phyloP scores from a whole-genome alignment of 768 basidiomycete genomes.

The Leucocoprinus leucothites region DNA sequence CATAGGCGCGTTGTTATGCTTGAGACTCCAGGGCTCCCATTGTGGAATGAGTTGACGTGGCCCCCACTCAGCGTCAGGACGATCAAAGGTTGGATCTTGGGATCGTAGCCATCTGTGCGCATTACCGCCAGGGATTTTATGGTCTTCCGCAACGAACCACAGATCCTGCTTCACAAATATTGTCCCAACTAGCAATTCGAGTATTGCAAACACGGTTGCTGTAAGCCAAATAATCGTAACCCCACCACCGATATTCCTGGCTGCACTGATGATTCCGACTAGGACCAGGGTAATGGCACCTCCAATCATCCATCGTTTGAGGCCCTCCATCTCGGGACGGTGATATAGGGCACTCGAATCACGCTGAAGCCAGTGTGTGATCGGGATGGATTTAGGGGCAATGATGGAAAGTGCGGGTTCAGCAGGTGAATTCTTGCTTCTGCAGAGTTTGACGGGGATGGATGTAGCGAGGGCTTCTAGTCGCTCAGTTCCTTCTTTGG shows the following conservation, averaged over 20 bases:
- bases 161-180: slow-evolving; percentile 11
- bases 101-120: slow-evolving; percentile 1
- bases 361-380: slow-evolving; percentile 12
- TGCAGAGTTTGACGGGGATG: slow-evolving; percentile 5
- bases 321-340: background rate
- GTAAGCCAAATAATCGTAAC: background rate
- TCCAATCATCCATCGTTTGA: background rate
- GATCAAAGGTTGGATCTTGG: slow-evolving; percentile 12
- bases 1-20: background rate
- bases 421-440: background rate
- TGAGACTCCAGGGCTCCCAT: background rate
- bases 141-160: slow-evolving; percentile 14
- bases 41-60: slow-evolving; percentile 9
- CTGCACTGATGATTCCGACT: too few relatives aligned
- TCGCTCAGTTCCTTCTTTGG: slow-evolving; percentile 7
- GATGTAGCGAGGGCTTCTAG: slow-evolving; percentile 8
- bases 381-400: slow-evolving; percentile 6
- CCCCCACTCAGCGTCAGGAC: slow-evolving; percentile 11
- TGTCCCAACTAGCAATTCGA: slow-evolving; percentile 7
- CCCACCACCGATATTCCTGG: background rate
- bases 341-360: slow-evolving; percentile 2
- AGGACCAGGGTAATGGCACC: background rate
- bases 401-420: slow-evolving; percentile 13
- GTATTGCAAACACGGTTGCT: background rate
- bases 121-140: background rate